Evolutionary conservation across 2,329 filamentous ascomycete species (phyloP).

Genomic region (Trichoderma oligosporum): DNA sequence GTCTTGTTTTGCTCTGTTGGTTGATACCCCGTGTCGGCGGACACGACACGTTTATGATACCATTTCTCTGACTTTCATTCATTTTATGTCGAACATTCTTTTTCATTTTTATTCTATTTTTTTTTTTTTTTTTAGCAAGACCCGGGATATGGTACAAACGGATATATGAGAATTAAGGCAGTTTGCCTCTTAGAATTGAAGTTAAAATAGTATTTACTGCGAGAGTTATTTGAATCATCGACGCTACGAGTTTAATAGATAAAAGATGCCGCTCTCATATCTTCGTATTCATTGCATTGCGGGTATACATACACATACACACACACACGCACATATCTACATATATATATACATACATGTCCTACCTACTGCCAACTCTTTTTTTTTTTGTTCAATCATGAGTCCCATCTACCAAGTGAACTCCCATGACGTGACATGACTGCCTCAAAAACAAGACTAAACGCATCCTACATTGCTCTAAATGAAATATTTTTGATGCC

Average conservation of each 20-base stretch:
- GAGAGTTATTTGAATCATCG: background rate
- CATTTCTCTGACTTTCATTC: slow-evolving; percentile 12
- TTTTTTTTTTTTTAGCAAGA: background rate
- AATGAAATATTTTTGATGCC: too few species aligned
- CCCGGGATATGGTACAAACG: slow-evolving; percentile 14
- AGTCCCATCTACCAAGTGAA: too few species aligned
- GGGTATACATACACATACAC: slow-evolving; percentile 12
- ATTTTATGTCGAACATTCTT: slow-evolving; percentile 14
- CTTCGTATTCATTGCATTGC: slow-evolving; percentile 13
- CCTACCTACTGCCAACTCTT: background rate
- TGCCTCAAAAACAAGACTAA: too few species aligned
- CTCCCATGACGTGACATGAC: too few species aligned
- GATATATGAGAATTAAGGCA: background rate
- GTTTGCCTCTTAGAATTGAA: background rate
- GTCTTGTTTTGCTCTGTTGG: slow-evolving; percentile 3
- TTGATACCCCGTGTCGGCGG: slow-evolving; percentile 21
- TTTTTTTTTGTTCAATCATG: background rate
- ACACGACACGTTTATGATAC: slow-evolving; percentile 17
- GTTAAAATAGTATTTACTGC: background rate
- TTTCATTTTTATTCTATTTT: too few species aligned
- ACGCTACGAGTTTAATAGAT: too few species aligned
- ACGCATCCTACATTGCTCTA: background rate
- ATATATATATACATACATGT: slow-evolving; percentile 1
- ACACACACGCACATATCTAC: slow-evolving; percentile 3
- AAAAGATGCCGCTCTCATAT: slow-evolving; percentile 1